A percentile compares a stretch with the other conserved stretches of the same genome.
Evolutionary conservation across 352 stramenopile species (phyloP).

Genomic region (Peronospora belbahrii): DNA sequence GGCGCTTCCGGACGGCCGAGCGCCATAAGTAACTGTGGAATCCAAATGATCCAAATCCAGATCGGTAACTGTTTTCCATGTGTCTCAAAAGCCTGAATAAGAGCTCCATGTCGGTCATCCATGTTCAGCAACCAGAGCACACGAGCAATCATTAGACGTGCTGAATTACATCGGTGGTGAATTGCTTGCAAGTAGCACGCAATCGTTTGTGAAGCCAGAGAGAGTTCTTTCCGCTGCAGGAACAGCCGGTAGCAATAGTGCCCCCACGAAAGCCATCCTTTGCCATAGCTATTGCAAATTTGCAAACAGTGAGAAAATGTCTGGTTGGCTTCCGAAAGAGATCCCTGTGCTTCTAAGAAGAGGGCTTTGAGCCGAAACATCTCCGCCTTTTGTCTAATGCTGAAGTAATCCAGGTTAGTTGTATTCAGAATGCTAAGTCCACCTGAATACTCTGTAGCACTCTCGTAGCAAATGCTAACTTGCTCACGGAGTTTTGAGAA

Average conservation of each 20-base stretch:
- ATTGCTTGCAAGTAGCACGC: slow-evolving; percentile 92
- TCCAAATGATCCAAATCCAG: slow-evolving; percentile 99
- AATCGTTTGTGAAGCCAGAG: slow-evolving; percentile 85
- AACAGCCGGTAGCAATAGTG: slow-evolving; percentile 88
- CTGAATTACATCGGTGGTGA: slow-evolving; percentile 84
- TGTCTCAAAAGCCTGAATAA: slow-evolving; percentile 89
- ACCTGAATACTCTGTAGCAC: slow-evolving; percentile 75
- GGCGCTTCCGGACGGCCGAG: slow-evolving; percentile 89
- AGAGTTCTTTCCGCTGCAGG: slow-evolving; percentile 59
- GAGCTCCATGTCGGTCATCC: slow-evolving; percentile 65
- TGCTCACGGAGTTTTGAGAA: slow-evolving; percentile 91
- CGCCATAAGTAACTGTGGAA: slow-evolving; percentile 94
- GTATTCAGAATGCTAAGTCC: slow-evolving; percentile 90
- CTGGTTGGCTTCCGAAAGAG: slow-evolving; percentile 75
- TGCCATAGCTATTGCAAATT: slow-evolving; percentile 88
- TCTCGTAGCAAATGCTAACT: slow-evolving; percentile 90
- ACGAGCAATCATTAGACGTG: slow-evolving; percentile 84
- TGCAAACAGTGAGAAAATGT: slow-evolving; percentile 89
- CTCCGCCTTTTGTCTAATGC: slow-evolving; percentile 86
- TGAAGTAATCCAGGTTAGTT: slow-evolving; percentile 91
- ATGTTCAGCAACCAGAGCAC: slow-evolving; percentile 88
- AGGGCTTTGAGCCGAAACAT: slow-evolving; percentile 89
- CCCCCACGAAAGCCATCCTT: slow-evolving; percentile 93
- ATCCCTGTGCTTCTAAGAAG: slow-evolving; percentile 83
- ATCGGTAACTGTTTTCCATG: slow-evolving; percentile 92